Evolutionary conservation across 2,329 filamentous ascomycete genomes (phyloP), one percentile per base, ranked within the genome.

Genomic region (Bipolaris gigantea): DNA sequence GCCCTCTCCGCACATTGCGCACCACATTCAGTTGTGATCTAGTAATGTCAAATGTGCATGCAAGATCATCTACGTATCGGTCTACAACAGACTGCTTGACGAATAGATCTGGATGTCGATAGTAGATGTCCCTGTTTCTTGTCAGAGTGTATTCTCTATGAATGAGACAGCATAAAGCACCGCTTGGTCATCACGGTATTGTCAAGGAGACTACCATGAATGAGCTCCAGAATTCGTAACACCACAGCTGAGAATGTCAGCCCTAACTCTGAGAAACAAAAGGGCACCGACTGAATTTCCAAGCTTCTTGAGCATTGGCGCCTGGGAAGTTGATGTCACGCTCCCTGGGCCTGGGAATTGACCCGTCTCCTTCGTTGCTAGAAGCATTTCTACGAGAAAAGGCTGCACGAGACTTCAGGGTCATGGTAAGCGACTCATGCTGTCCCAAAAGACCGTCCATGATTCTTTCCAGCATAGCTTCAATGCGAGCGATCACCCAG

Each of bases 51-150:
- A 94, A 81, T 0, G 89, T 90, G 50, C 81, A 85, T 0, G 89
- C 88, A 33, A 95, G 75, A 58, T 89, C 86, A 64, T 94, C 89
- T 0, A 94, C 83, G 41, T 90, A 84, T 27, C 80, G 79, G 68
- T 94, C 87, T 0, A 94, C 89, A 13, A 84, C 79, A 15, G 73
- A 69, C 69, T 94, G 90, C 45, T 79, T 85, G 18, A 81, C 79
- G 65, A 94, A 95, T 0, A 95, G 76, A 9, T 85, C 81, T 4
- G 87, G 84, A 61, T 92, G 82, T 63, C 89, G 85, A 68, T 95
- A 95, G 71, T 87, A 95, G 4, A 95, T 85, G 65, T 90, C 89
- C 57, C 90, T 93, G 48, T 11, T 11, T 21, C 10, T n/a, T 1
- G 3, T 66, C 18, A 70, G 57, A 27, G 27, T 19, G 19, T 25